A percentile compares a stretch with the other conserved stretches of the same genome.
Evolutionary conservation across 495 filamentous ascomycete genomes (phyloP).

Genomic region (Neurospora sp.): DNA sequence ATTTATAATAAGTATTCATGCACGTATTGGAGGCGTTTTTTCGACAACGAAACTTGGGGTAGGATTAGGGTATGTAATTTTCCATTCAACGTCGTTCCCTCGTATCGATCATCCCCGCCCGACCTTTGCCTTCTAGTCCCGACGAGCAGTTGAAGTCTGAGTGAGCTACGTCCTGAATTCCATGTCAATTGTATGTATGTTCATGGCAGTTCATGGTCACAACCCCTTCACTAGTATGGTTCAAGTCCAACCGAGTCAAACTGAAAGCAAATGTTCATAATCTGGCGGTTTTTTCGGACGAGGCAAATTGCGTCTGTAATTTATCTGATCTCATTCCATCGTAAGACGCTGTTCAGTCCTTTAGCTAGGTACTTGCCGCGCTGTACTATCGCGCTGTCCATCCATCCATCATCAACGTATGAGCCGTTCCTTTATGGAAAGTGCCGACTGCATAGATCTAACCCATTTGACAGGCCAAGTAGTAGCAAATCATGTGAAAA

Average conservation of each 20-base stretch:
- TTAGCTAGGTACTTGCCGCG: not conserved
- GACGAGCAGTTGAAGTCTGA: too few species aligned
- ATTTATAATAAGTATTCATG: too few species aligned
- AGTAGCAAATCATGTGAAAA: conserved; percentile 2
- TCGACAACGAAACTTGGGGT: too few species aligned
- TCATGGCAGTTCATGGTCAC: too few species aligned
- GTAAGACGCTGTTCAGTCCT: not conserved
- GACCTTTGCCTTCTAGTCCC: too few species aligned
- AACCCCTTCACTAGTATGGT: too few species aligned
- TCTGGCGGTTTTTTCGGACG: not conserved
- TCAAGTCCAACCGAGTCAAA: not conserved
- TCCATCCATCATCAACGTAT: not conserved
- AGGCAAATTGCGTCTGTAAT: not conserved
- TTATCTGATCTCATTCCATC: not conserved
- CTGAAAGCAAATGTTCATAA: not conserved
- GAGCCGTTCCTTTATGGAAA: not conserved
- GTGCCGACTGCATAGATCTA: not conserved
- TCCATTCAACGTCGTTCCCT: too few species aligned
- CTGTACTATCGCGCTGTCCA: not conserved
- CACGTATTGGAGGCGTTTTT: too few species aligned
- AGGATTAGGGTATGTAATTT: too few species aligned
- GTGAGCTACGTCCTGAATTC: too few species aligned
- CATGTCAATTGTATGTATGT: too few species aligned
- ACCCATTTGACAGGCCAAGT: not conserved
- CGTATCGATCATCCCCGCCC: too few species aligned